Evolutionary conservation across 2,329 filamentous ascomycete genomes (phyloP).

Genomic region (Penicillium decumbens): DNA sequence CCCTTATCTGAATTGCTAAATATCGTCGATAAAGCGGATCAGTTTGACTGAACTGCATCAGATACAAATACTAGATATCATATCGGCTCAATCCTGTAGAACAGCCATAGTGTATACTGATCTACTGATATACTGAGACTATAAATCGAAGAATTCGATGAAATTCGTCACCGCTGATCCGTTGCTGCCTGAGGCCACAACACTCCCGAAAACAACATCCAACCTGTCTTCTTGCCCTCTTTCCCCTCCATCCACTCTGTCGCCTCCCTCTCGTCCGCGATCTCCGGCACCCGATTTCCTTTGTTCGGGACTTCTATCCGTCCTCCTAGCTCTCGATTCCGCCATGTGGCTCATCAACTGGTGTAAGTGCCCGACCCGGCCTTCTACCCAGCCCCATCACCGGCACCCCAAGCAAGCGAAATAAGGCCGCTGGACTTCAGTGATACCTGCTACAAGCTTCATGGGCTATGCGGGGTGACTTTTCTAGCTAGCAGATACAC

Average conservation of each 20-base stretch:
- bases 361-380: slow-evolving; percentile 58
- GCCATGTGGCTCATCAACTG: slow-evolving; percentile 92
- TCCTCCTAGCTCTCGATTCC: slow-evolving; percentile 10
- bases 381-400: slow-evolving; percentile 9
- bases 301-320: not conserved
- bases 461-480: not conserved
- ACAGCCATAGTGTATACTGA: too few species aligned
- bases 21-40: slow-evolving; percentile 8
- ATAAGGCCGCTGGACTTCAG: not conserved
- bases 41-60: not conserved
- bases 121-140: not conserved
- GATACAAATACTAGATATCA: not conserved
- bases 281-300: slow-evolving; percentile 7
- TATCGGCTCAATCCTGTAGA: not conserved
- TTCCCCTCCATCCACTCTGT: slow-evolving; percentile 22
- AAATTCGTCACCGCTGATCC: slow-evolving; percentile 9
- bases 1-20: slow-evolving; percentile 28
- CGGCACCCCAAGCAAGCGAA: not conserved
- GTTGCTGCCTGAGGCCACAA: slow-evolving; percentile 20
- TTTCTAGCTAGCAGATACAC: not conserved
- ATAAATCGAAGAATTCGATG: not conserved
- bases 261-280: slow-evolving; percentile 15
- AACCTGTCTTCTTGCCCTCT: slow-evolving; percentile 29
- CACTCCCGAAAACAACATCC: slow-evolving; percentile 29
- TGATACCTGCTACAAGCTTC: not conserved